Conservation (phyloP, 306 rosid genomes). For the Lathyrus aphaca region DNA sequence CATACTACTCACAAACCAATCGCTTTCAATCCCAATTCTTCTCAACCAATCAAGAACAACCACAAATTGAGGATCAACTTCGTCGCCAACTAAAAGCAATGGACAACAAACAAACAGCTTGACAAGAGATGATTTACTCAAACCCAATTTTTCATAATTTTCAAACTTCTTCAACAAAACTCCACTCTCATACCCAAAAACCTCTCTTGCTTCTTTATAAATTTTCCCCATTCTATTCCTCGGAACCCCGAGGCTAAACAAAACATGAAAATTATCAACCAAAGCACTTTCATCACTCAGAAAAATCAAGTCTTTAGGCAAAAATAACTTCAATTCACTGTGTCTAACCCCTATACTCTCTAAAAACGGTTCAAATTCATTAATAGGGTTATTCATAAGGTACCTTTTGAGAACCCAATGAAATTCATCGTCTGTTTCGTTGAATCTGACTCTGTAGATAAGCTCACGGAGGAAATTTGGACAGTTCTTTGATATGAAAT, state of each 20-base stretch:
- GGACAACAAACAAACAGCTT: constrained; percentile 78
- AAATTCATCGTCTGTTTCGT: constrained; percentile 37
- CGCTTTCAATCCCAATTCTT: constrained; percentile 55
- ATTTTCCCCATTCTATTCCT: constrained; percentile 65
- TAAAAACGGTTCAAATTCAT: constrained; percentile 83
- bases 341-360: constrained; percentile 74
- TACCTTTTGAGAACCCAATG: constrained; percentile 48
- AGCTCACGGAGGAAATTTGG: constrained; percentile 59
- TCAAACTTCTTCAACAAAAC: constrained; percentile 50
- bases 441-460: constrained; percentile 44
- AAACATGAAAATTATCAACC: constrained; percentile 59
- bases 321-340: constrained; percentile 48
- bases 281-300: constrained; percentile 59
- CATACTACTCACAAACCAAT: constrained; percentile 65
- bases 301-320: constrained; percentile 57
- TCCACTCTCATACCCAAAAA: constrained; percentile 57
- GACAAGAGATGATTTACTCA: constrained; percentile 57
- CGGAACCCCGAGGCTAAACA: constrained; percentile 65
- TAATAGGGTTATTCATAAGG: constrained; percentile 67
- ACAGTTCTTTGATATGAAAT: constrained; percentile 68
- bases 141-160: constrained; percentile 68
- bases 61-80: constrained; percentile 47
- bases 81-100: constrained; percentile 57
- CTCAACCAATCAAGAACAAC: constrained; percentile 57
- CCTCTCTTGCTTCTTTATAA: constrained; percentile 63